A percentile compares a stretch with the other conserved stretches of the same genome.
Evolutionary conservation across 768 basidiomycete species (phyloP).

Genomic region (Leccinum truebloodii): DNA sequence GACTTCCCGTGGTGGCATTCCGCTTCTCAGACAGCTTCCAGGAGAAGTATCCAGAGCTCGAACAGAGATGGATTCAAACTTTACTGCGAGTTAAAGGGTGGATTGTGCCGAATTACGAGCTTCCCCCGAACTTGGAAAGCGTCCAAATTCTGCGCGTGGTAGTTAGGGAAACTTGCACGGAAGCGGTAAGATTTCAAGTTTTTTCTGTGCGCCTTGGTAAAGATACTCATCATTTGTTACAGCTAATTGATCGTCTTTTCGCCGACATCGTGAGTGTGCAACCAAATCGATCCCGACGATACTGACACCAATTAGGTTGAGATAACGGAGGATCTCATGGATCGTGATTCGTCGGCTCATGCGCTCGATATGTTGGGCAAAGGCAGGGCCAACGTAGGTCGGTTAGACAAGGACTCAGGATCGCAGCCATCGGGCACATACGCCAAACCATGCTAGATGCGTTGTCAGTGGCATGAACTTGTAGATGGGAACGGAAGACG

Average conservation of each 20-base stretch:
- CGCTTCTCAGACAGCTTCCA: constrained; percentile 56
- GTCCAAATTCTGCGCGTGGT: constrained; percentile 65
- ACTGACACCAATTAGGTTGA: constrained; percentile 46
- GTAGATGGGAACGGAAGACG: not conserved
- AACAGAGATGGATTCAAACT: constrained; percentile 60
- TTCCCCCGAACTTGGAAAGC: constrained; percentile 51
- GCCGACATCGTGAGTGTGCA: constrained; percentile 60
- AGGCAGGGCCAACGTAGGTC: constrained; percentile 38
- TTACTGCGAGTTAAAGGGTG: constrained; percentile 50
- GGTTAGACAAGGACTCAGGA: constrained; percentile 50
- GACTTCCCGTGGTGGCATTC: constrained; percentile 55
- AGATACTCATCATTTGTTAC: constrained; percentile 26
- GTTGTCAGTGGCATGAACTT: not conserved
- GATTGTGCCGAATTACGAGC: constrained; percentile 64
- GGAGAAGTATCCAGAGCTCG: constrained; percentile 51
- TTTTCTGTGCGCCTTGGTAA: constrained; percentile 22
- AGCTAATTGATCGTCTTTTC: constrained; percentile 67
- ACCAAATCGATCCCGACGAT: not conserved
- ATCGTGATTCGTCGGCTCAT: constrained; percentile 49
- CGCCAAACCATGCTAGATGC: constrained; percentile 59
- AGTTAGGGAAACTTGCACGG: constrained; percentile 54
- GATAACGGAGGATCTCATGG: constrained; percentile 58
- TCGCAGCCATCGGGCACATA: constrained; percentile 59
- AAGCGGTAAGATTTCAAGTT: constrained; percentile 41
- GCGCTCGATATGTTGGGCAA: constrained; percentile 47